Percentiles rank a stretch among this genome's conserved stretches.
Conservation (phyloP, 495 filamentous ascomycete genomes). For the Penicillium robsamsonii region DNA sequence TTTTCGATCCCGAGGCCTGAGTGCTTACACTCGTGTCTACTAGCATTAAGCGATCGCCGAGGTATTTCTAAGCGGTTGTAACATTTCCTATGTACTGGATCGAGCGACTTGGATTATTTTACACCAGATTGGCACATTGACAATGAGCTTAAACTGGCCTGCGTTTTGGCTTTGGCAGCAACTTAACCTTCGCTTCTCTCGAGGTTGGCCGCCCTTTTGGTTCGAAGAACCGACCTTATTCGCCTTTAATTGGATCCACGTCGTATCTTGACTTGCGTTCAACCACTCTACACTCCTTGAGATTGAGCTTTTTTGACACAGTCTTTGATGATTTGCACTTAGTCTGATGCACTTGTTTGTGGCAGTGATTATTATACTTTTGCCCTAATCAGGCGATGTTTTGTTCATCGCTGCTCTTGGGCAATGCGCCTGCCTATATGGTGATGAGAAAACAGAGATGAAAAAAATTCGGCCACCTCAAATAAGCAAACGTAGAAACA, state of each 20-base stretch:
- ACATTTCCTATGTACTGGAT: constrained; percentile 22
- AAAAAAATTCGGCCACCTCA: constrained; percentile 50
- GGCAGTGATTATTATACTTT: constrained; percentile 14
- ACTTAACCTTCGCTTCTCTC: constrained; percentile 37
- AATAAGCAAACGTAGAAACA: neutral
- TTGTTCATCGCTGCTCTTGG: neutral
- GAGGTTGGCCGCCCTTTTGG: constrained; percentile 47
- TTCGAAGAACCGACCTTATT: constrained; percentile 31
- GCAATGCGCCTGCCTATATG: constrained; percentile 5
- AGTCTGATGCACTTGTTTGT: constrained; percentile 19
- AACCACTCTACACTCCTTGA: constrained; percentile 22
- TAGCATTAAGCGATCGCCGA: constrained; percentile 41
- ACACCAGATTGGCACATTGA: constrained; percentile 39
- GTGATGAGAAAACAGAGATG: constrained; percentile 38
- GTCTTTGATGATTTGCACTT: constrained; percentile 4
- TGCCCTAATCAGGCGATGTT: constrained; percentile 15
- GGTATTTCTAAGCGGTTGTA: constrained; percentile 37
- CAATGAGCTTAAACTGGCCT: constrained; percentile 20
- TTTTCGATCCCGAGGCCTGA: constrained; percentile 4
- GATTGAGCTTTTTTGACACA: neutral
- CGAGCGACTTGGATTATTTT: constrained; percentile 22
- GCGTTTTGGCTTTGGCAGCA: constrained; percentile 29
- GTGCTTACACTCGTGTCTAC: constrained; percentile 20
- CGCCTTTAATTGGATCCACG: constrained; percentile 30
- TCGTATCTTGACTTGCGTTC: constrained; percentile 23